phyloP scores from a whole-genome alignment of 2,329 filamentous ascomycete genomes.

The Alternaria triticina region DNA sequence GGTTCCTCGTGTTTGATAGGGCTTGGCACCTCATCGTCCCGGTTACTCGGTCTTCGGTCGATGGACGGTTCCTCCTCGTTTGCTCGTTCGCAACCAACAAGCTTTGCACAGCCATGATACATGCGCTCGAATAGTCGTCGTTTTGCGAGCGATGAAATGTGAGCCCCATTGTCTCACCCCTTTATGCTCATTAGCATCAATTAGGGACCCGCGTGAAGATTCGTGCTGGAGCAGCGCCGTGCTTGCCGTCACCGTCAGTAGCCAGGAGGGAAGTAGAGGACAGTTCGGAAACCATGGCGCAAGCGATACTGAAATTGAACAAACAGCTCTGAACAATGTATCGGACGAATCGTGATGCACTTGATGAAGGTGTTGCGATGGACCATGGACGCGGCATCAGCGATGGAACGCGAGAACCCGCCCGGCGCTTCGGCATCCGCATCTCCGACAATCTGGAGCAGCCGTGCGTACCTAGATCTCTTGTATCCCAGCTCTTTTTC shows the following conservation, averaged over 20 bases:
- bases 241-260: not conserved
- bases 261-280: too few relatives aligned
- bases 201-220: too few relatives aligned
- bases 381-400: not conserved
- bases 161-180: not conserved
- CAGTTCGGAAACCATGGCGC: too few relatives aligned
- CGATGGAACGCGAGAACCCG: not conserved
- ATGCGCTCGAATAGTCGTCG: not conserved
- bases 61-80: not conserved
- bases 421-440: conserved; percentile 1
- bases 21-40: not conserved
- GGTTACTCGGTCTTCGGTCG: not conserved
- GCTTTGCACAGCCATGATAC: not conserved
- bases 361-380: not conserved
- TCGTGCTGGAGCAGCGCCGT: not conserved
- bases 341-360: not conserved
- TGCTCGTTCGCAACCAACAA: not conserved
- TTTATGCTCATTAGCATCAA: not conserved
- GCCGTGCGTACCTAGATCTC: not conserved
- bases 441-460: not conserved
- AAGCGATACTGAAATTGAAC: not conserved
- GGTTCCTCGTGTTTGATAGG: not conserved
- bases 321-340: not conserved
- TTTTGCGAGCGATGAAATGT: not conserved
- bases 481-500: not conserved